A percentile compares a stretch with the other conserved stretches of the same genome.
phyloP scores from a whole-genome alignment of 2,329 filamentous ascomycete genomes.

The Fusarium oligoseptatum region DNA sequence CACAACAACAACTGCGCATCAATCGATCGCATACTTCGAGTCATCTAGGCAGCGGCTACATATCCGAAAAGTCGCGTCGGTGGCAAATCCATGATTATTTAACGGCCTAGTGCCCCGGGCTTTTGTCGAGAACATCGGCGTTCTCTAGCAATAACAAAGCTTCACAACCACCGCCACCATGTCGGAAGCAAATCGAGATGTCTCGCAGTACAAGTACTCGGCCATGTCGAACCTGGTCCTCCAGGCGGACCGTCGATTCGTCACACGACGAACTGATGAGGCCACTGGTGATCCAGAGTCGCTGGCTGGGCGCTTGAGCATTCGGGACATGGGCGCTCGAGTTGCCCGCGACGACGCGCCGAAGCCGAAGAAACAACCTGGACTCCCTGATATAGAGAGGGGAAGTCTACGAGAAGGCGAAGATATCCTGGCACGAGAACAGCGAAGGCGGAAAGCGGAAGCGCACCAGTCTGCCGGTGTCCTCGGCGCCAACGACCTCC shows the following conservation, averaged over 20 bases:
- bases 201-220: slow-evolving; percentile 98
- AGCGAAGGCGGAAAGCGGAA: slow-evolving; percentile 88
- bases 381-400: slow-evolving; percentile 78
- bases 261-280: slow-evolving; percentile 92
- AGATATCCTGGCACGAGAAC: slow-evolving; percentile 85
- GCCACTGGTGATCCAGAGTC: slow-evolving; percentile 98
- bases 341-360: slow-evolving; percentile 84
- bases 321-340: slow-evolving; percentile 92
- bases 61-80: slow-evolving; percentile 24
- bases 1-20: slow-evolving; percentile 42
- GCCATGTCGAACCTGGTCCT: slow-evolving; percentile 99
- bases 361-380: slow-evolving; percentile 81
- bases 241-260: slow-evolving; percentile 98
- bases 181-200: slow-evolving; percentile 83
- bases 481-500: slow-evolving; percentile 84
- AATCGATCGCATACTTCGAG: slow-evolving; percentile 39
- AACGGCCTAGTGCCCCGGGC: slow-evolving; percentile 50
- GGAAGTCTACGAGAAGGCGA: slow-evolving; percentile 83
- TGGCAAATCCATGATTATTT: slow-evolving; percentile 53
- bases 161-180: slow-evolving; percentile 63
- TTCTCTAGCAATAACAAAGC: slow-evolving; percentile 46
- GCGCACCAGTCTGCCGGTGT: slow-evolving; percentile 77
- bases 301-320: slow-evolving; percentile 91
- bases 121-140: slow-evolving; percentile 55
- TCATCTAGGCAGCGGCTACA: slow-evolving; percentile 33